Percentiles rank a stretch among this genome's conserved stretches.
Conservation (phyloP, 2,329 filamentous ascomycete species). For the Scedosporium aurantiacum region DNA sequence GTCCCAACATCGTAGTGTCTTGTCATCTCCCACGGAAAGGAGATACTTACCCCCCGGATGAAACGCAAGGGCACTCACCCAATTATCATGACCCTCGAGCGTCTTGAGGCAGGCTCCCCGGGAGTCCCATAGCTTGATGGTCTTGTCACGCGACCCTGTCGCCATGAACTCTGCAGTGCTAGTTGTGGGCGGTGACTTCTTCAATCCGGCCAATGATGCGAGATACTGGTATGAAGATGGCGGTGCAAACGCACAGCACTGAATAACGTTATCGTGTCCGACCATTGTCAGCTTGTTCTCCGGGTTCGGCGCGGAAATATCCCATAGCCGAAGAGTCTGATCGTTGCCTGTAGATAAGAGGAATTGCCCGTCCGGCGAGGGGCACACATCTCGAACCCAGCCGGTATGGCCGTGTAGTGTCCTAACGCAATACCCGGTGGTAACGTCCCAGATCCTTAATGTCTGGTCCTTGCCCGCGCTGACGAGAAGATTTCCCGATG, state of each 20-base stretch:
- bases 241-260: conserved; percentile 81
- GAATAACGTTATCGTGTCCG: conserved; percentile 76
- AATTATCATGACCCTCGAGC: conserved; percentile 83
- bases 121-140: conserved; percentile 79
- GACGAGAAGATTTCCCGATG: conserved; percentile 68
- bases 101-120: conserved; percentile 78
- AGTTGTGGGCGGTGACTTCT: conserved; percentile 63
- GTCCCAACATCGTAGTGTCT: conserved; percentile 90
- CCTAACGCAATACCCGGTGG: conserved; percentile 83
- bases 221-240: conserved; percentile 67
- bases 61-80: conserved; percentile 77
- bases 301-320: conserved; percentile 54
- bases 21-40: conserved; percentile 78
- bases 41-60: conserved; percentile 89
- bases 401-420: conserved; percentile 78
- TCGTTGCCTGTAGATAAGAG: conserved; percentile 77
- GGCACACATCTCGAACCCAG: conserved; percentile 84
- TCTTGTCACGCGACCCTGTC: conserved; percentile 82
- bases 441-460: conserved; percentile 83
- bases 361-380: conserved; percentile 73
- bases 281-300: conserved; percentile 72
- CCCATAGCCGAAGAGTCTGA: conserved; percentile 74
- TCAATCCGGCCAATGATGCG: conserved; percentile 66
- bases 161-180: conserved; percentile 81
- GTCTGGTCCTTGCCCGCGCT: conserved; percentile 79